phyloP scores from a whole-genome alignment of 2,329 filamentous ascomycete species.

The Clathrospora elynae region DNA sequence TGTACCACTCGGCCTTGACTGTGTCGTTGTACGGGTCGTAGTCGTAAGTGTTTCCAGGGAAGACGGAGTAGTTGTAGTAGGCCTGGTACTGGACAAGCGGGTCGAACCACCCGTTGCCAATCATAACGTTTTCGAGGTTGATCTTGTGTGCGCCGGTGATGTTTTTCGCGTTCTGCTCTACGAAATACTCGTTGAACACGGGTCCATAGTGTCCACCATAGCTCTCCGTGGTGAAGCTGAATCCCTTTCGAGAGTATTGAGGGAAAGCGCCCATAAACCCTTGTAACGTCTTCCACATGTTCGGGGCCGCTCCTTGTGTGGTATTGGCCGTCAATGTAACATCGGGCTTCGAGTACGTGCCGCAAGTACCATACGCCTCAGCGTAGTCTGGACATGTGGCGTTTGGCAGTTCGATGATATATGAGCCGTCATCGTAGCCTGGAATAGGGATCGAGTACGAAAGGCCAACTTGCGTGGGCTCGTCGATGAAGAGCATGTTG shows the following conservation, averaged over 20 bases:
- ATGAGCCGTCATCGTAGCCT: constrained; percentile 43
- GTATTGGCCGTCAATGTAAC: constrained; percentile 58
- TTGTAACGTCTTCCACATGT: constrained; percentile 66
- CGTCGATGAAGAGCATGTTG: constrained; percentile 73
- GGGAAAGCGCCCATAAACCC: constrained; percentile 68
- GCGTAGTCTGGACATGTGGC: constrained; percentile 59
- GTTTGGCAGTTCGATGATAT: constrained; percentile 54
- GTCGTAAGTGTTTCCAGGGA: constrained; percentile 63
- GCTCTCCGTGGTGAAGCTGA: constrained; percentile 62
- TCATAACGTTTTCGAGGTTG: constrained; percentile 57
- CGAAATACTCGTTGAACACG: constrained; percentile 58
- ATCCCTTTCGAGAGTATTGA: constrained; percentile 52
- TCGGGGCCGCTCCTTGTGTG: constrained; percentile 60
- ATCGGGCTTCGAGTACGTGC: constrained; percentile 61
- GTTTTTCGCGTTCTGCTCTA: constrained; percentile 53
- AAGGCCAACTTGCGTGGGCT: constrained; percentile 65
- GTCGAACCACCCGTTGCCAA: constrained; percentile 65
- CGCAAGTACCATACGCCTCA: constrained; percentile 52
- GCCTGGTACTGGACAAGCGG: constrained; percentile 62
- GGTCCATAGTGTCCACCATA: constrained; percentile 66
- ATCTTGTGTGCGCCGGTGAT: constrained; percentile 55
- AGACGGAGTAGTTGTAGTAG: constrained; percentile 64
- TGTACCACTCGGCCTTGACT: constrained; percentile 59
- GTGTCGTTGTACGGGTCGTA: constrained; percentile 58
- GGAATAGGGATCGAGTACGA: constrained; percentile 58